These are phyloP conservation scores for Boletus holoroseus DNA, from an alignment of 1,284 basidiomycete species.

Conservation along the genomic window DNA sequence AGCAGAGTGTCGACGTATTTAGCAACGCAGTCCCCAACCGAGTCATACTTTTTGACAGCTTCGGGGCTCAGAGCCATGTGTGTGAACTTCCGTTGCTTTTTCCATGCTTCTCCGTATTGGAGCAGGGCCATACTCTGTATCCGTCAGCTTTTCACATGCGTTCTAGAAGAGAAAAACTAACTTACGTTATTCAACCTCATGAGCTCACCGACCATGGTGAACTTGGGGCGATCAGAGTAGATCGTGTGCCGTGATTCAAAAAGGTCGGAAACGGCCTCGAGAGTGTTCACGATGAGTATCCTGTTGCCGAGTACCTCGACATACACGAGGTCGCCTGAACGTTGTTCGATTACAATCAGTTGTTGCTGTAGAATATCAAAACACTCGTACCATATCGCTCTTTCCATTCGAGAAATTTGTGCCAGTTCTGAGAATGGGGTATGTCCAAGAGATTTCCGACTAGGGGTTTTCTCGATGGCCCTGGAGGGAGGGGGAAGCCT, in stretches of 20 bases:
- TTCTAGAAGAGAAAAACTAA: background rate
- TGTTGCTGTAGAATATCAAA: background rate
- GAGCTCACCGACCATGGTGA: constrained; percentile 36
- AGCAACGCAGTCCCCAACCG: constrained; percentile 21
- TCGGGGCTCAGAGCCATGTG: constrained; percentile 23
- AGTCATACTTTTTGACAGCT: constrained; percentile 25
- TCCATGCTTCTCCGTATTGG: constrained; percentile 26
- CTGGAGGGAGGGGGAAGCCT: constrained; percentile 12
- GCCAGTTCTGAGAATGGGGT: constrained; percentile 8
- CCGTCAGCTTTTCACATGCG: background rate
- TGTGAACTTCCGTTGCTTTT: constrained; percentile 22
- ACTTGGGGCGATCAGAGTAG: constrained; percentile 36
- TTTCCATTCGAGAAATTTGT: constrained; percentile 15
- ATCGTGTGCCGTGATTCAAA: constrained; percentile 31
- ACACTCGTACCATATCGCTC: constrained; percentile 7
- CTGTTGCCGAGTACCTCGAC: constrained; percentile 27
- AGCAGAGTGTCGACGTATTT: constrained; percentile 16
- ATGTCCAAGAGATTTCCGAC: constrained; percentile 13
- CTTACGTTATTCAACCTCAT: constrained; percentile 32
- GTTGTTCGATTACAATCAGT: background rate
- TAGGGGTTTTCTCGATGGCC: constrained; percentile 5
- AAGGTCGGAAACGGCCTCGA: constrained; percentile 31
- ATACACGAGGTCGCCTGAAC: constrained; percentile 28
- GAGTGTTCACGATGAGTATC: constrained; percentile 34
- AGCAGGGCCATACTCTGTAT: constrained; percentile 23